Evolutionary conservation across 768 basidiomycete species (phyloP).

Genomic region (Asterophora parasitica): DNA sequence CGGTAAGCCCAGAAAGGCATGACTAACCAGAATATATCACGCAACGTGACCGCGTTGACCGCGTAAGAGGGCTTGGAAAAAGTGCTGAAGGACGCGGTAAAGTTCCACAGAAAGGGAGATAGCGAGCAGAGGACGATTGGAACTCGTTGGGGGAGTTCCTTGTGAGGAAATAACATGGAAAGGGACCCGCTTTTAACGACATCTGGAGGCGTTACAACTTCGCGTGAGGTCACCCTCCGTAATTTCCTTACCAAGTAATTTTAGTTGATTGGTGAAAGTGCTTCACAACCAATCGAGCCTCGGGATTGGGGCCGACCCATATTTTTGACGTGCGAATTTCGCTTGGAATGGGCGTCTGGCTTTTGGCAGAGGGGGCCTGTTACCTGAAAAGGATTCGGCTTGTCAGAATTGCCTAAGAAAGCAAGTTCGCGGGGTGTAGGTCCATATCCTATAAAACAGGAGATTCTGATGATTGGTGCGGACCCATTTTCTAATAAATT

Average conservation of each 20-base stretch:
- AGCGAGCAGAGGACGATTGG: slow-evolving; percentile 1
- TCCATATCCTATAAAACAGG: slow-evolving; percentile 8
- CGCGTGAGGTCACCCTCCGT: slow-evolving; percentile 15
- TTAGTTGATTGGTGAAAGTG: slow-evolving; percentile 17
- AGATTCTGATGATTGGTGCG: slow-evolving; percentile 19
- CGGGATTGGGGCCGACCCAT: slow-evolving; percentile 27
- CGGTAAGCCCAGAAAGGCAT: slow-evolving; percentile 14
- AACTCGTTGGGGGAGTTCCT: slow-evolving; percentile 10
- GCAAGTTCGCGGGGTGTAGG: slow-evolving; percentile 13
- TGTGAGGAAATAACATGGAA: slow-evolving; percentile 9
- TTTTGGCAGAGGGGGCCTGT: slow-evolving; percentile 10
- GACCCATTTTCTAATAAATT: slow-evolving; percentile 17
- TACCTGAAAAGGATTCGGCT: slow-evolving; percentile 5
- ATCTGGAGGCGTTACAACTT: slow-evolving; percentile 11
- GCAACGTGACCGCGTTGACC: slow-evolving; percentile 16
- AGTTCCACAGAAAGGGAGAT: not conserved
- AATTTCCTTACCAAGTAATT: slow-evolving; percentile 16
- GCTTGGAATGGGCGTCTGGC: slow-evolving; percentile 1
- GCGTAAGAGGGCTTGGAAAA: slow-evolving; percentile 6
- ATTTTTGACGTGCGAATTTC: slow-evolving; percentile 21
- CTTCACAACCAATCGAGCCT: slow-evolving; percentile 16
- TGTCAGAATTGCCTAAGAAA: slow-evolving; percentile 10
- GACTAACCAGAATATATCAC: slow-evolving; percentile 15
- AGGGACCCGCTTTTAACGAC: slow-evolving; percentile 16
- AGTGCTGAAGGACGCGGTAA: not conserved